Base-by-base conservation (phyloP, 257 asterid genomes). In the Voacanga thouarsii region DNA sequence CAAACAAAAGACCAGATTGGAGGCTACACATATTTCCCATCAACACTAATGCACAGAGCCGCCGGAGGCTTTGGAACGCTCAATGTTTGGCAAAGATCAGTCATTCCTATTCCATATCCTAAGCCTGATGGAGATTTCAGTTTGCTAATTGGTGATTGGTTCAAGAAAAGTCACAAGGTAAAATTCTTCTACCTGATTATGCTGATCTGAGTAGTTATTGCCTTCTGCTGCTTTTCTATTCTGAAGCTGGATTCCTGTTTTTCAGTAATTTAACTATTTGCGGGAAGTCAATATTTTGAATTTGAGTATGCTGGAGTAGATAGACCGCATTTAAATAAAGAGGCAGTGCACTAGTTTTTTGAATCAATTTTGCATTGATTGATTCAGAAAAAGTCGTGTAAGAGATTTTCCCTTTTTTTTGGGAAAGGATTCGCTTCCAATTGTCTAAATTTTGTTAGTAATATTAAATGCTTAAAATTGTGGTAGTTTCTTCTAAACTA, bases 1-100 rank as follows among this genome's bases (percentile, higher is more conserved):
- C 99, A 95, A 81, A 83, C 92, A 0, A 95, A 95, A 81, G 99
- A 95, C 86, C 99, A 95, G 80, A 95, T 95, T 64, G 99, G 99
- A 45, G 90, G 93, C 90, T 95, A 93, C 84, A 84, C 90, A 2
- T 95, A 95, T 83, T 95, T 92, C 63, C 97, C 99, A 12, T 95
- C 98, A 39, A 93, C 97, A 74, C 88, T 80, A 45, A 88, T 95
- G 97, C 99, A 95, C 85, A 80, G 89, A 84, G 93, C 96, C 72
- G 92, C 91, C 28, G 99, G 99, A 82, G 99, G 94, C 5, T 93
- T 90, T 49, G 98, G 99, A 18, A 90, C 97, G 0, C 86, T 95
- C 63, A 95, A 91, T 51, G 86, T 93, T 71, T 86, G 87, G 78
- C 93, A 96, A 14, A 86, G 99, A 86, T 90, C 98, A 3, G 99